These are phyloP conservation scores for Theileria luwenshuni DNA, from an alignment of 169 alveolate species.

Conservation along the genomic window DNA sequence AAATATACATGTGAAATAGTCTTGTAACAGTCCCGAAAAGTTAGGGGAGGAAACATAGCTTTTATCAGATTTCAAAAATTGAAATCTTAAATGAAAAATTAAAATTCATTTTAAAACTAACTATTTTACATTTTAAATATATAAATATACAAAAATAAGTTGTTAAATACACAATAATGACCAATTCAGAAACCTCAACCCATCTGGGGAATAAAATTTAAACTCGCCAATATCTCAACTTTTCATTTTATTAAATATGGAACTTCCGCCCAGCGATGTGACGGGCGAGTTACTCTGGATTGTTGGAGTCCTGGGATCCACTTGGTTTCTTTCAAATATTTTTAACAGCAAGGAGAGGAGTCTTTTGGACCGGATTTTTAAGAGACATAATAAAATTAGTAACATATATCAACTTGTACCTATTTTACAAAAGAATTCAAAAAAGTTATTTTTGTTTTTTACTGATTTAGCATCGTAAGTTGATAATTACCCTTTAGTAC, in stretches of 20 bases:
- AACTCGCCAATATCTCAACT: neutral
- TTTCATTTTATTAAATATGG: slow-evolving; percentile 7
- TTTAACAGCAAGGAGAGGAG: neutral
- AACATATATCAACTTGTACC: slow-evolving; percentile 63
- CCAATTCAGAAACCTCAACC: neutral
- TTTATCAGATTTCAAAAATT: no score
- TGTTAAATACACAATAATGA: neutral
- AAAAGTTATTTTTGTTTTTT: slow-evolving; percentile 42
- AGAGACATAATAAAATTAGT: slow-evolving; percentile 15
- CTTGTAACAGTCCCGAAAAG: no score
- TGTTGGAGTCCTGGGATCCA: slow-evolving; percentile 25
- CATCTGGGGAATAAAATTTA: neutral
- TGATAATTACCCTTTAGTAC: no score
- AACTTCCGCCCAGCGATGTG: neutral
- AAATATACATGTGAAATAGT: no score
- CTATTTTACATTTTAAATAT: neutral
- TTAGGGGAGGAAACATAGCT: no score
- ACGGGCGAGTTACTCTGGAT: slow-evolving; percentile 7
- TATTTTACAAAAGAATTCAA: slow-evolving; percentile 54
- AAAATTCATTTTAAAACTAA: neutral
- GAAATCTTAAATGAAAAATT: no score
- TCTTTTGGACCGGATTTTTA: slow-evolving; percentile 17
- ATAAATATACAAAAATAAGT: neutral
- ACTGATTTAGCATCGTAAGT: slow-evolving; percentile 58
- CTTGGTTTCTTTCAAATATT: slow-evolving; percentile 11